phyloP scores from a whole-genome alignment of 2,329 filamentous ascomycete genomes.

The Arthrocladium fulminans region DNA sequence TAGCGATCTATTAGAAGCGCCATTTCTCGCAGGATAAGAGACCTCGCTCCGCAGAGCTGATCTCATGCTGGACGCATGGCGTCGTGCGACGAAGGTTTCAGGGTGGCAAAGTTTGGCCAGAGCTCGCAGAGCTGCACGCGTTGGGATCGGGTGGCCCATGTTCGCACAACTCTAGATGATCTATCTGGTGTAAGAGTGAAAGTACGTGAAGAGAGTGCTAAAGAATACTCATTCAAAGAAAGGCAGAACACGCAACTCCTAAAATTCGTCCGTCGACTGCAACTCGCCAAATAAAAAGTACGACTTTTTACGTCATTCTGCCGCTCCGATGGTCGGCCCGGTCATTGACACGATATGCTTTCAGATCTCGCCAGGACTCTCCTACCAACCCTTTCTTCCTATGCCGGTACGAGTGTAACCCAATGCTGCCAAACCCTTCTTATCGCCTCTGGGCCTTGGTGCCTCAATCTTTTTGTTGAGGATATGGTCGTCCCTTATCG shows the following conservation, averaged over 20 bases:
- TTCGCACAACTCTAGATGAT: background rate
- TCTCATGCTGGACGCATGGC: background rate
- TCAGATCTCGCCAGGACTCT: no score
- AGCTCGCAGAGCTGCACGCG: constrained; percentile 2
- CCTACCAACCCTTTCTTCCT: background rate
- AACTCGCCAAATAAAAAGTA: background rate
- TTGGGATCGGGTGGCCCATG: background rate
- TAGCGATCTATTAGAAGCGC: background rate
- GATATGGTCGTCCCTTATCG: background rate
- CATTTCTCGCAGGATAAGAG: no score
- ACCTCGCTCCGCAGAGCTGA: no score
- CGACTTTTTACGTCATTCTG: background rate
- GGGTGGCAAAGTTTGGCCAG: constrained; percentile 2
- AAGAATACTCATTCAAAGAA: background rate
- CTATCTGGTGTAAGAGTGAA: background rate
- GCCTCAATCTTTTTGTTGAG: background rate
- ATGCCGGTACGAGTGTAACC: background rate
- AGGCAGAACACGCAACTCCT: background rate
- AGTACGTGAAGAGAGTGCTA: no score
- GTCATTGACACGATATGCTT: no score
- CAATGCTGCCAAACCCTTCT: no score
- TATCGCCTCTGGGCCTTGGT: no score
- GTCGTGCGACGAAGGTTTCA: background rate
- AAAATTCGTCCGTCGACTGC: background rate
- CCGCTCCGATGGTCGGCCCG: no score